phyloP scores from a whole-genome alignment of 2,329 filamentous ascomycete genomes.

The Monilinia polystroma region DNA sequence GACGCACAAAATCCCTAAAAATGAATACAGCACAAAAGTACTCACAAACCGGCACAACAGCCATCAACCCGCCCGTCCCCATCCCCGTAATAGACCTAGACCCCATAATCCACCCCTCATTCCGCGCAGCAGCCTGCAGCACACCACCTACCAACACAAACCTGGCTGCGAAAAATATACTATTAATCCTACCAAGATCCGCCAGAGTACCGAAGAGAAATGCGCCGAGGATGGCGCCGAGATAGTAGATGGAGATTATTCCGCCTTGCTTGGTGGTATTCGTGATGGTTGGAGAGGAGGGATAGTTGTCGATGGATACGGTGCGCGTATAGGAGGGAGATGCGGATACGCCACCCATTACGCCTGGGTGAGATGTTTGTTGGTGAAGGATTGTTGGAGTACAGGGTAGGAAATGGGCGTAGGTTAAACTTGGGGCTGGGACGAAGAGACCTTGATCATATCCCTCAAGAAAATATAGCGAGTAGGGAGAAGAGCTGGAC shows the following conservation, averaged over 20 bases:
- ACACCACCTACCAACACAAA: conserved; percentile 38
- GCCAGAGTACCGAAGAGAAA: conserved; percentile 48
- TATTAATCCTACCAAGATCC: conserved; percentile 55
- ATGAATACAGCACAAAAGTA: background rate
- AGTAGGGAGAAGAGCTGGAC: conserved; percentile 26
- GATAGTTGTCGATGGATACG: conserved; percentile 43
- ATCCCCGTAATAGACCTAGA: conserved; percentile 39
- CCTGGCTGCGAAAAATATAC: conserved; percentile 47
- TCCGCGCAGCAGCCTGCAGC: conserved; percentile 30
- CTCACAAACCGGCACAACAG: conserved; percentile 35
- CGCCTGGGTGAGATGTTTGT: conserved; percentile 27
- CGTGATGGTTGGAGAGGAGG: conserved; percentile 30
- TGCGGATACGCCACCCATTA: conserved; percentile 52
- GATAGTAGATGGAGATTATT: conserved; percentile 33
- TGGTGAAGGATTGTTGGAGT: background rate
- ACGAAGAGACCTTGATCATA: conserved; percentile 49
- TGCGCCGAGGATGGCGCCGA: conserved; percentile 33
- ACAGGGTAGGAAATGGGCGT: background rate
- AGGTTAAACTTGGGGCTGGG: background rate
- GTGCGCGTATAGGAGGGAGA: conserved; percentile 45
- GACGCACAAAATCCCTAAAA: background rate
- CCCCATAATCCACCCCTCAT: conserved; percentile 39
- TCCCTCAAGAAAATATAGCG: conserved; percentile 45
- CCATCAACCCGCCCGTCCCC: conserved; percentile 40
- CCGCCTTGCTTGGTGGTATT: background rate